These are phyloP conservation scores for Lentinula raphanica DNA, from an alignment of 768 basidiomycete species.

Conservation along the genomic window DNA sequence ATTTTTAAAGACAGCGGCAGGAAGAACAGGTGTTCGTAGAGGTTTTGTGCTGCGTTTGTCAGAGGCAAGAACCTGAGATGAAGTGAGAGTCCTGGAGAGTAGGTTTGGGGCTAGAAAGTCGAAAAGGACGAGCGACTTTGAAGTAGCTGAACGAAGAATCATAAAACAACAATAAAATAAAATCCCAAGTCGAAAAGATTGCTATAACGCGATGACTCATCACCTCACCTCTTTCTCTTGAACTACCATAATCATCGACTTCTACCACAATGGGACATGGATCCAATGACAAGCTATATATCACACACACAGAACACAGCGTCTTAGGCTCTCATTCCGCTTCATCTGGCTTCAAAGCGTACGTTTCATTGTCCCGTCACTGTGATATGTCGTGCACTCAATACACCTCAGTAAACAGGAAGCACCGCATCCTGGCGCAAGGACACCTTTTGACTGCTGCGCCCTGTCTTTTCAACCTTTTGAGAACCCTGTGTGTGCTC, in stretches of 20 bases:
- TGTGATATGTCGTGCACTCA: background rate
- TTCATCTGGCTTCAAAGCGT: slow-evolving; percentile 70
- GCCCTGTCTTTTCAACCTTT: slow-evolving; percentile 89
- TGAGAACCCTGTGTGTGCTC: slow-evolving; percentile 79
- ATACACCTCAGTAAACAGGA: slow-evolving; percentile 54
- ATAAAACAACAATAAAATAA: background rate
- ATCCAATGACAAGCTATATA: slow-evolving; percentile 65
- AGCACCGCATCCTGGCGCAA: slow-evolving; percentile 56
- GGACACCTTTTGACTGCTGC: slow-evolving; percentile 87
- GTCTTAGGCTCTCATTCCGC: slow-evolving; percentile 77
- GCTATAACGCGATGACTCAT: background rate
- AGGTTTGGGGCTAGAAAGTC: slow-evolving; percentile 41
- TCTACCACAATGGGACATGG: slow-evolving; percentile 4
- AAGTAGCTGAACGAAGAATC: background rate
- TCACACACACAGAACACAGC: slow-evolving; percentile 84
- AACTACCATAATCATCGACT: background rate
- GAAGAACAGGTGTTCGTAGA: background rate
- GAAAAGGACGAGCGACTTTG: slow-evolving; percentile 20
- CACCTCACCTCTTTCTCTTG: background rate
- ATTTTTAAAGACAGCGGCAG: slow-evolving; percentile 10
- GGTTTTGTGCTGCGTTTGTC: background rate
- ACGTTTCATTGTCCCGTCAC: slow-evolving; percentile 20
- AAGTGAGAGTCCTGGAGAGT: slow-evolving; percentile 13
- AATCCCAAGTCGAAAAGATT: background rate
- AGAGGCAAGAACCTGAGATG: background rate